Base-by-base conservation (phyloP, 345 rosid genomes). In the Arabidopsis arenosa region DNA sequence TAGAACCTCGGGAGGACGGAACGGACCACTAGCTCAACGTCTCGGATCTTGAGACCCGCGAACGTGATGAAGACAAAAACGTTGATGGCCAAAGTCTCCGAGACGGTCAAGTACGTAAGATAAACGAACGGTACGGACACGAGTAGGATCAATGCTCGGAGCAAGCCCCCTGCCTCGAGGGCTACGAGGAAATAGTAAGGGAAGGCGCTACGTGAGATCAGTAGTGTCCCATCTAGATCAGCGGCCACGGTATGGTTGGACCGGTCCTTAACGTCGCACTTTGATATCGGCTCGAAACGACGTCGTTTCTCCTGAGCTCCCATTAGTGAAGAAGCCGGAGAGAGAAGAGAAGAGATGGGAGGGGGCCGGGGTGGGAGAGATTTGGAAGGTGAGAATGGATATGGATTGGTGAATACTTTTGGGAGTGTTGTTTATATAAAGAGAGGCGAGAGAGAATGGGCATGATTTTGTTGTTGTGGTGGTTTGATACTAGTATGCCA, bases 111-210 rank as follows among this genome's bases (percentile, higher is more conserved):
- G 79, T 89, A 85, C 4, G 86, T 82, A 14, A 85, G 70, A 61
- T 89, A 92, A 26, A 92, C 89, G n/a, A 92, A 86, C 0, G 98
- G 98, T 28, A 82, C 87, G 4, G 96, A 85, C 2, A 68, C 67
- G 18, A 94, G 81, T 13, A 94, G 86, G 60, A 92, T 8, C 4
- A 92, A 66, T 1, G 92, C 97, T 30, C 98, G 63, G 2, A 84
- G 8, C 2, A 90, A 53, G 75, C 98, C 90, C 7, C 98, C 98
- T 4, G 97, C 98, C 74, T 90, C 97, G 2, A 92, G 85, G 2
- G 98, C 98, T 13, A 94, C 78, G 6, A 94, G 97, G 70, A 94
- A 75, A 85, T 79, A 94, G 75, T 86, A 94, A 15, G 98, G 97
- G 40, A 94, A 94, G 10, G 98, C 90, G 53, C 88, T 89, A 15